phyloP scores from a whole-genome alignment of 225 moss, liverwort and hornwort species.

The Antitrichia curtipendula region DNA sequence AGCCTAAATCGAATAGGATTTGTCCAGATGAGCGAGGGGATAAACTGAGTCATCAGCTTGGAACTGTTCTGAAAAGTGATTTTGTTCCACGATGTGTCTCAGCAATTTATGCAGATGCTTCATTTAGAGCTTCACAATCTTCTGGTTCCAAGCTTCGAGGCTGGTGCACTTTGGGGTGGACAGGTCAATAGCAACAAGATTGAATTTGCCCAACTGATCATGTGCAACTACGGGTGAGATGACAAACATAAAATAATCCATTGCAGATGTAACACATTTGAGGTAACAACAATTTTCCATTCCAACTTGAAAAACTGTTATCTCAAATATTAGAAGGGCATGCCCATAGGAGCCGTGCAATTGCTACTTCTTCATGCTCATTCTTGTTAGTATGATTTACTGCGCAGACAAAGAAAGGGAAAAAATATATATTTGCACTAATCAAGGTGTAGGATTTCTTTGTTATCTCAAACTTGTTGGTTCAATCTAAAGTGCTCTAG shows the following conservation, averaged over 20 bases:
- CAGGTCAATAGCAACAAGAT: not conserved
- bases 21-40: not conserved
- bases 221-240: no score
- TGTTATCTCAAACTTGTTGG: no score
- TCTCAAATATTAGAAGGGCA: no score
- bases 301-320: not conserved
- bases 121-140: slow-evolving; percentile 35
- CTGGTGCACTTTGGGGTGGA: no score
- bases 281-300: not conserved
- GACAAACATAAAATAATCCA: not conserved
- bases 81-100: not conserved
- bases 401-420: no score
- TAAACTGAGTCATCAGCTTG: not conserved
- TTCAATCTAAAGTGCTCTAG: not conserved
- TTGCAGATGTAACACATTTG: not conserved
- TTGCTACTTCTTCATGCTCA: not conserved
- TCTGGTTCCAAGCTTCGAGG: slow-evolving; percentile 50
- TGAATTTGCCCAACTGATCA: not conserved
- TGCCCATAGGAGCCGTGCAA: not conserved
- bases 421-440: not conserved
- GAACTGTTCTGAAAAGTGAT: not conserved
- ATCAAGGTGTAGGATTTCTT: not conserved
- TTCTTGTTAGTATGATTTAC: no score
- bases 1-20: not conserved
- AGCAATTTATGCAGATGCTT: slow-evolving; percentile 52